Evolutionary conservation across 495 filamentous ascomycete species (phyloP), one percentile per base, ranked within the genome.

Genomic region (Aspergillus panamensis): DNA sequence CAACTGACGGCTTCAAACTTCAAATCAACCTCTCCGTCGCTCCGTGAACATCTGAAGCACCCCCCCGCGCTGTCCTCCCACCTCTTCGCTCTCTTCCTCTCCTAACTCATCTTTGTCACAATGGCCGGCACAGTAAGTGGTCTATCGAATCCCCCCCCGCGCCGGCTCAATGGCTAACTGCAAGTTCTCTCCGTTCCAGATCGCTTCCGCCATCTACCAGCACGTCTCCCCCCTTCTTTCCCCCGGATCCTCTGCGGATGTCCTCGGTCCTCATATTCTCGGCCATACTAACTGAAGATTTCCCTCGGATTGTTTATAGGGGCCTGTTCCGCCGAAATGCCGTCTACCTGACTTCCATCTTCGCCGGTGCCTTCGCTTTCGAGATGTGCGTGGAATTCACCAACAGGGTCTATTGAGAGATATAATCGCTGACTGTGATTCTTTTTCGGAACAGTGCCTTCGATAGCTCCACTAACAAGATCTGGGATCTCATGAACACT

Each of bases 401-500:
- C 51, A 53, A 45, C 48, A 33, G 39, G 45, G 43, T 25, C 33
- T 29, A 48, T 58, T 51, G 51, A 21, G 2, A 25, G 32, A 58
- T 21, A 42, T 21, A 10, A 33, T 31, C 37, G 17, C 47, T 66
- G 17, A 58, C 37, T 13, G 57, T 60, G 63, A 55, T 64, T 59
- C 51, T 55, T 10, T 35, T 62, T 47, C 60, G 48, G 56, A 61
- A 63, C 64, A 98, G 95, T 69, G 79, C 76, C 63, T 97, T 87
- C 73, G 87, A 97, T 69, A 82, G 80, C 40, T 69, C 72, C 47
- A 85, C 91, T 68, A 87, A 94, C 77, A 87, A 78, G 69, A 58
- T 96, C 69, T 99, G 94, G 93, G 91, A 99, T 67, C 75, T 71
- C 69, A 74, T 90, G 62, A 99, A 99, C 83, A 78, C 79, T 64